Base-by-base conservation (phyloP, 768 basidiomycete species). In the Tricholomella constricta region DNA sequence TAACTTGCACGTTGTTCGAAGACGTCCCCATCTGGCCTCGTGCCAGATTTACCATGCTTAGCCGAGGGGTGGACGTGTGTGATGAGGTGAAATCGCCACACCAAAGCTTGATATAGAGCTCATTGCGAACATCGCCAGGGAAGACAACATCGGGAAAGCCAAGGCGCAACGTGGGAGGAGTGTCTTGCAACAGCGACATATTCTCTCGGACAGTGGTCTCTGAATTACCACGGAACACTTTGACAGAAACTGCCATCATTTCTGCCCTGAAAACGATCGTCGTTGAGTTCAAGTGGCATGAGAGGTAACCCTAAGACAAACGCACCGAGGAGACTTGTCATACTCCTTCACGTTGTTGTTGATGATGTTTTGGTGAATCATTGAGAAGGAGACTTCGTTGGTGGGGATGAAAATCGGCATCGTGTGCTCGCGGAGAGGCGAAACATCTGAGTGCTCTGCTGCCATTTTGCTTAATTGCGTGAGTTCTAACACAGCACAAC, bases 101-200 rank as follows among this genome's bases (percentile, higher is more conserved):
- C 94, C 94, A 98, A 0, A 98, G 80, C 68, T 97, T 97, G 74
- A 98, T 82, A 69, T 98, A 98, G 11, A 98, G 78, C 58, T 98
- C 96, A 63, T 98, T 98, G 14, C 96, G 85, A n/a, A 84, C 72
- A 56, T 91, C 89, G 6, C 90, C 91, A 3, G 95, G 95, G 65
- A 94, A 94, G 8, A 96, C 94, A 6, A 97, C 94, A 60, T 98
- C 96, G 0, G 96, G 91, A 66, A 98, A 98, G 26, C 94, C 94
- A 29, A 98, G 84, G 3, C 93, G 89, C 11, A 88, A 73, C 2
- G 94, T 94, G 41, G 86, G 80, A 0, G 95, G 89, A 8, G 84
- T 81, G 58, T 89, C 91, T 54, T 88, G 86, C 20, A 98, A 76
- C 15, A 95, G 71, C 1, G 89, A 87, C 23, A 89, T 86, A 66